Evolutionary conservation across 768 basidiomycete genomes (phyloP).

Genomic region (Sporobolomyces phaffii): DNA sequence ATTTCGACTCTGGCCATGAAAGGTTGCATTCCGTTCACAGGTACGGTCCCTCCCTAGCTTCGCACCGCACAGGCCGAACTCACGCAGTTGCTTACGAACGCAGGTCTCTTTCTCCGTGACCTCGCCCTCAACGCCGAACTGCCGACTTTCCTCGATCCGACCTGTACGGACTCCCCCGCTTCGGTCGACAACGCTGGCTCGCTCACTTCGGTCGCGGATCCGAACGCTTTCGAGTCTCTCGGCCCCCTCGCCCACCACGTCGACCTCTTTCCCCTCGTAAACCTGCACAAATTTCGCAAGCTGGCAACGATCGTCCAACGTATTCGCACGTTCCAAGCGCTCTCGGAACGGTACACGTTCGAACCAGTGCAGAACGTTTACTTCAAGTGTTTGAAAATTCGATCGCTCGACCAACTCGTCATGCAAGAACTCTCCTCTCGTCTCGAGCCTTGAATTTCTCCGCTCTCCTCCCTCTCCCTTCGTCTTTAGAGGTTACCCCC

Average conservation of each 20-base stretch:
- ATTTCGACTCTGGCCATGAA: neutral
- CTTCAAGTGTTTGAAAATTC: slow-evolving; percentile 37
- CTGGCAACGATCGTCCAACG: slow-evolving; percentile 27
- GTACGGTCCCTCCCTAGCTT: slow-evolving; percentile 24
- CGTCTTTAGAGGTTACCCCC: neutral
- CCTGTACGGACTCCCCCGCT: slow-evolving; percentile 33
- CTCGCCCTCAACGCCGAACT: slow-evolving; percentile 37
- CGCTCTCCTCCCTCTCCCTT: neutral
- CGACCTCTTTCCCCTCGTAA: slow-evolving; percentile 39
- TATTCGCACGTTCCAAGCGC: slow-evolving; percentile 37
- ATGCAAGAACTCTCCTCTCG: slow-evolving; percentile 7
- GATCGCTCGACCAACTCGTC: slow-evolving; percentile 9
- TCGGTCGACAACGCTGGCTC: slow-evolving; percentile 15
- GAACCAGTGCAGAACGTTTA: slow-evolving; percentile 25
- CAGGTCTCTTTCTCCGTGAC: slow-evolving; percentile 42
- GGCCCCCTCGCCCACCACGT: slow-evolving; percentile 19
- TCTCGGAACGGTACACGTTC: slow-evolving; percentile 32
- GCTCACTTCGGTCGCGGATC: slow-evolving; percentile 22
- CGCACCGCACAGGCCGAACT: no score
- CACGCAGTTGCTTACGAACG: no score
- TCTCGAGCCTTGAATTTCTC: slow-evolving; percentile 13
- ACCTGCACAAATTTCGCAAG: slow-evolving; percentile 42
- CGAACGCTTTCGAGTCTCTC: slow-evolving; percentile 23
- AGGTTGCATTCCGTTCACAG: slow-evolving; percentile 40
- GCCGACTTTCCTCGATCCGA: slow-evolving; percentile 41